A percentile compares a stretch with the other conserved stretches of the same genome.
Evolutionary conservation across 225 moss, liverwort and hornwort species (phyloP).

Genomic region (Asterella californica): DNA sequence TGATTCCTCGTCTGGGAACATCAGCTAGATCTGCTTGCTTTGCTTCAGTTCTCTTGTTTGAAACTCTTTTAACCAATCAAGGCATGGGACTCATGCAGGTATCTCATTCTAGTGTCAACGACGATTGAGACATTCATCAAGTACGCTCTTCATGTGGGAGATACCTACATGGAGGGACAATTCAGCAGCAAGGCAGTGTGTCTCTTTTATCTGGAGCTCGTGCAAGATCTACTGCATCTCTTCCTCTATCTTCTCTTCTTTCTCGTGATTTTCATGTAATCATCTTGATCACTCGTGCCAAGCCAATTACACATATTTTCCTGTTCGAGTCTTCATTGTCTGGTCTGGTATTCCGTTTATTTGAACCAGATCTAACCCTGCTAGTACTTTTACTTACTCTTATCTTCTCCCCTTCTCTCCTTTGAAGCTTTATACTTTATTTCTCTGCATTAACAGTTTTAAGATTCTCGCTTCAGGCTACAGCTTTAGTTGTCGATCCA

Average conservation of each 20-base stretch:
- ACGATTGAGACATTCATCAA: slow-evolving; percentile 71
- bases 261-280: slow-evolving; percentile 87
- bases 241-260: slow-evolving; percentile 85
- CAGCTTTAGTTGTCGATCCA: background rate
- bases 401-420: background rate
- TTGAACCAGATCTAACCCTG: background rate
- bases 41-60: background rate
- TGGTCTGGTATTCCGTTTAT: background rate
- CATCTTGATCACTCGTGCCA: background rate
- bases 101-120: slow-evolving; percentile 65
- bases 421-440: background rate
- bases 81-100: slow-evolving; percentile 48
- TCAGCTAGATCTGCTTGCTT: background rate
- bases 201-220: slow-evolving; percentile 88
- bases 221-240: slow-evolving; percentile 83
- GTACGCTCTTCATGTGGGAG: slow-evolving; percentile 74
- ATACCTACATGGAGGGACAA: slow-evolving; percentile 70
- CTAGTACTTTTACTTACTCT: background rate
- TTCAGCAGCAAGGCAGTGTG: slow-evolving; percentile 81
- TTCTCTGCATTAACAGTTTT: background rate
- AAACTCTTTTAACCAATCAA: background rate
- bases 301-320: background rate
- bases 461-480: background rate
- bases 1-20: background rate
- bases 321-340: background rate